phyloP scores from a whole-genome alignment of 768 basidiomycete species.

The Phanerodontia chrysosporium region DNA sequence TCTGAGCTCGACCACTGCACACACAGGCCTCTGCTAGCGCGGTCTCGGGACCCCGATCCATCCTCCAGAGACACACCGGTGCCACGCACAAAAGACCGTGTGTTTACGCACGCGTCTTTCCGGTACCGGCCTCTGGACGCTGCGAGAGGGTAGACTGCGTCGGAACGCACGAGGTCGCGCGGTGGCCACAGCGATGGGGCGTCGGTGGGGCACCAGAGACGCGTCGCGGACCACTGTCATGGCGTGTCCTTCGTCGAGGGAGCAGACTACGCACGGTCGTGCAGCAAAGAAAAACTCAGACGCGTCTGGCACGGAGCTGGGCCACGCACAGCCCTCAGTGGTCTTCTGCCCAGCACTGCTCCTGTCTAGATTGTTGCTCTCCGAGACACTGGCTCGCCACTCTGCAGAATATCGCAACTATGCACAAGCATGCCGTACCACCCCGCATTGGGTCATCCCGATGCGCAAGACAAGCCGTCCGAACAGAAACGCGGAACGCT shows the following conservation, averaged over 20 bases:
- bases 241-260: constrained; percentile 23
- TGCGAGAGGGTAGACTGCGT: constrained; percentile 40
- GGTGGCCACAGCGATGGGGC: constrained; percentile 7
- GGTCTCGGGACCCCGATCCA: constrained; percentile 48
- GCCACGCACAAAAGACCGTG: constrained; percentile 15
- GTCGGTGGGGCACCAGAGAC: constrained; percentile 41
- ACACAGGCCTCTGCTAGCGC: constrained; percentile 45
- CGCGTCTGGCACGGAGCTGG: constrained; percentile 18
- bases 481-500: constrained; percentile 37
- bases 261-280: constrained; percentile 41
- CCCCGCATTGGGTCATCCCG: constrained; percentile 9
- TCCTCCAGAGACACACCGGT: background rate
- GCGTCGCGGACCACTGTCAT: constrained; percentile 40
- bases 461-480: constrained; percentile 28
- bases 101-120: constrained; percentile 1
- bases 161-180: constrained; percentile 42
- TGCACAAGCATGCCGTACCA: background rate
- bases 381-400: constrained; percentile 6
- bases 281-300: background rate
- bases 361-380: constrained; percentile 14
- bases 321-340: constrained; percentile 33
- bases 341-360: constrained; percentile 30
- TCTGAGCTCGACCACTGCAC: constrained; percentile 23
- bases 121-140: background rate
- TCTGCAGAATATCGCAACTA: background rate